Base-by-base conservation (phyloP, 371 early-diverging fungal genomes). In the Furculomyces boomerangus region DNA sequence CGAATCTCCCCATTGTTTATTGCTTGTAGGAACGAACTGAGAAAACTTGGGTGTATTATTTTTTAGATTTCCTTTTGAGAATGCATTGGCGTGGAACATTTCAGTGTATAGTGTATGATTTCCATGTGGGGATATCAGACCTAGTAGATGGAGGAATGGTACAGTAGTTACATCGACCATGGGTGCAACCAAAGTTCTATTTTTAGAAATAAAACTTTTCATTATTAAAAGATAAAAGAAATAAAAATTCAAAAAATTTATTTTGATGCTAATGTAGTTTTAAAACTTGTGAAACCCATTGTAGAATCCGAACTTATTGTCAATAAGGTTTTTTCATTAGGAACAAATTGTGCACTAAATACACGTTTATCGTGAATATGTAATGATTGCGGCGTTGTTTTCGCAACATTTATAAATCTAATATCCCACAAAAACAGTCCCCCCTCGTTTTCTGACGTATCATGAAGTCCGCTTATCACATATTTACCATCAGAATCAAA, bases 141-240 rank as follows among this genome's bases (percentile, higher is more conserved):
- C 73, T n/a, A 81, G 62, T 7, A 86, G 60, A 27, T 79, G 76
- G 39, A 83, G 60, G 55, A 84, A 86, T 57, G 73, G 79, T 14
- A 81, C 76, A 5, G 78, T 77, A 13, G 84, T 79, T 16, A 86
- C 81, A 57, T 84, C 83, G 2, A 84, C 71, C 86, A 86, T 86
- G 8, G 86, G 86, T 5, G 86, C 86, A 8, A 86, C 82, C 54
- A 79, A 75, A 27, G 81, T 77, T 32, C 31, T 51, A 37, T 51
- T 3, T 10, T 31, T 28, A 5, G 31, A 16, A 3, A 8, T 30
- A 7, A 10, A 5, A 25, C 7, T 49, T 26, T 28, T 31, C 32
- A 30, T 49, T 46, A 27, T 45, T 45, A 45, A 24, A 49, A 49
- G 49, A 16, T 24, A 7, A 14, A 49, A 18, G 20, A 49, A 49